Evolutionary conservation across 495 filamentous ascomycete species (phyloP).

Genomic region (Bryoglossum gracile): DNA sequence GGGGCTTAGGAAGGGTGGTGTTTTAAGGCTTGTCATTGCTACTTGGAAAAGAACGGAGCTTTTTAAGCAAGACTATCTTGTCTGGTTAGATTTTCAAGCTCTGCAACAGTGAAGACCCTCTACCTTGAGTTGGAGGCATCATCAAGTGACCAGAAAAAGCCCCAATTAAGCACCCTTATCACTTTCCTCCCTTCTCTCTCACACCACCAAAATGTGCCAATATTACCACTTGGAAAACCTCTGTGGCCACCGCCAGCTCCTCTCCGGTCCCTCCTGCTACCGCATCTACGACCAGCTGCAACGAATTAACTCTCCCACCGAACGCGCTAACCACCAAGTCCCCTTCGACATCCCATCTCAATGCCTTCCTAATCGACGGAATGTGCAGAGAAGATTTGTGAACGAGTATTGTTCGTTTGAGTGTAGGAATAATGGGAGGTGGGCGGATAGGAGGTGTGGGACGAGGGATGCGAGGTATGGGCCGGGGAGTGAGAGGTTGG

Average conservation of each 20-base stretch:
- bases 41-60: too few species aligned
- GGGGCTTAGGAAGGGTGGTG: too few species aligned
- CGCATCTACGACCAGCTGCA: constrained; percentile 21
- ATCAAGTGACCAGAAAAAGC: too few species aligned
- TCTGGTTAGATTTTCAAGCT: too few species aligned
- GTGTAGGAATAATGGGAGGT: constrained; percentile 22
- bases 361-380: constrained; percentile 23
- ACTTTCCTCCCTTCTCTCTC: too few species aligned
- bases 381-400: constrained; percentile 10
- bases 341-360: constrained; percentile 23
- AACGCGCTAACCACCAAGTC: constrained; percentile 10
- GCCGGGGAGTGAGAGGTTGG: constrained; percentile 20
- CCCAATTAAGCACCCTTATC: too few species aligned
- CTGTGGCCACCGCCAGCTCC: constrained; percentile 25
- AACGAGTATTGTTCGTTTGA: constrained; percentile 20
- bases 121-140: too few species aligned
- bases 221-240: constrained; percentile 23
- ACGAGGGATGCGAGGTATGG: constrained; percentile 19
- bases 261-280: constrained; percentile 23
- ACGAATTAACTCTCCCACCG: constrained; percentile 24
- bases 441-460: constrained; percentile 13
- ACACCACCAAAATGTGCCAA: constrained; percentile 32
- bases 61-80: too few species aligned
- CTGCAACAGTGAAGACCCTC: too few species aligned
- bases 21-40: too few species aligned